Percentiles rank a stretch among this genome's conserved stretches.
Evolutionary conservation across 331 rosid genomes (phyloP).

Genomic region (Acacia concinna): DNA sequence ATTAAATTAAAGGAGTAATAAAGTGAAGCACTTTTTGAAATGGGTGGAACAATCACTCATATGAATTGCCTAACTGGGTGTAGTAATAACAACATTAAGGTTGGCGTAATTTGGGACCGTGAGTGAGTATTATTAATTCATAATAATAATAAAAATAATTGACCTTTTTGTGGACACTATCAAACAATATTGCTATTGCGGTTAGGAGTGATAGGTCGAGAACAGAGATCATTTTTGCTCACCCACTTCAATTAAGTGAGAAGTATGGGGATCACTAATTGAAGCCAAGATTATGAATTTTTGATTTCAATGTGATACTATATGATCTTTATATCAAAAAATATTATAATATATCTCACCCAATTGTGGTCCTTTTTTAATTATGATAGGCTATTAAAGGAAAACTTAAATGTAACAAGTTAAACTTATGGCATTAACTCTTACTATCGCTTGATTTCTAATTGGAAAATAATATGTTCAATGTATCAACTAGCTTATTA

Average conservation of each 20-base stretch:
- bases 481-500: no score
- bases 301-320: neutral
- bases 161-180: neutral
- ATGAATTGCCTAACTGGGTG: neutral
- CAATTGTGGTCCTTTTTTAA: neutral
- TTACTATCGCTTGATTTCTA: neutral
- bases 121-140: neutral
- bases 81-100: neutral
- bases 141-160: neutral
- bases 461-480: no score
- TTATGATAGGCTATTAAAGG: neutral
- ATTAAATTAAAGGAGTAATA: neutral
- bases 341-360: neutral
- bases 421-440: neutral
- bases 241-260: neutral
- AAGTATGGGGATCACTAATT: neutral
- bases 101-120: conserved; percentile 2
- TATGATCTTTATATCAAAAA: no score
- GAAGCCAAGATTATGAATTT: neutral
- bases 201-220: neutral
- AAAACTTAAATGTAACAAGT: neutral
- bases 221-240: neutral
- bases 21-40: neutral
- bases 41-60: neutral
- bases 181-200: neutral